Percentiles rank a stretch among this genome's conserved stretches.
phyloP scores from a whole-genome alignment of 345 rosid species.

The Lumnitzera littorea region DNA sequence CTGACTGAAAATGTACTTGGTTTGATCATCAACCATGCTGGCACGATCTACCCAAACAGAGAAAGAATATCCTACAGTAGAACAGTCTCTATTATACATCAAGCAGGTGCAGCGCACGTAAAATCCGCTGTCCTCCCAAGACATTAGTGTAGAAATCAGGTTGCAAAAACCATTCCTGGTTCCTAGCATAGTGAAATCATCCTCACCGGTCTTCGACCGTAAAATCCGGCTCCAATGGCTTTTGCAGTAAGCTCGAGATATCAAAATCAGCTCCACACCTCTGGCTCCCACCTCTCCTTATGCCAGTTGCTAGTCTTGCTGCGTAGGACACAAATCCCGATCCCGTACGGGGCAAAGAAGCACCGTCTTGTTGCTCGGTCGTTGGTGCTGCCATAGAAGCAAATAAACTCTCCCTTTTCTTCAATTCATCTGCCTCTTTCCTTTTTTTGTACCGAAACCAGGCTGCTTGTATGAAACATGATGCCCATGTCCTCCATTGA shows the following conservation, averaged over 20 bases:
- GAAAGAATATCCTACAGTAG: too few species aligned
- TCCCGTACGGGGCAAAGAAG: constrained; percentile 4
- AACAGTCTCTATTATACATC: too few species aligned
- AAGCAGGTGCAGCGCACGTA: too few species aligned
- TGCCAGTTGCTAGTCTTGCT: constrained; percentile 20
- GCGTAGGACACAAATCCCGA: constrained; percentile 8
- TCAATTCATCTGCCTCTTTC: constrained; percentile 31
- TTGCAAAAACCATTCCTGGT: too few species aligned
- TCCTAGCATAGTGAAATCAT: too few species aligned
- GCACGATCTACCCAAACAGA: too few species aligned
- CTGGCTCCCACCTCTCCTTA: constrained; percentile 27
- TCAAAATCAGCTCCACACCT: constrained; percentile 14
- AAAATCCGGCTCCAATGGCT: constrained; percentile 41
- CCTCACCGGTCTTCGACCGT: constrained; percentile 21
- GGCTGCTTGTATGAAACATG: constrained; percentile 46
- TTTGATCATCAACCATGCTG: too few species aligned
- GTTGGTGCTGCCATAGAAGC: not conserved
- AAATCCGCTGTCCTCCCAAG: too few species aligned
- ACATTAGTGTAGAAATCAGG: too few species aligned
- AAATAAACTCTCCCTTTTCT: constrained; percentile 17
- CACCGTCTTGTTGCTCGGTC: not conserved
- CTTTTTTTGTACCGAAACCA: constrained; percentile 35
- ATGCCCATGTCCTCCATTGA: constrained; percentile 56
- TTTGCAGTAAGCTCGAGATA: constrained; percentile 20
- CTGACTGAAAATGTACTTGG: too few species aligned